Base-by-base conservation (phyloP, 2,329 filamentous ascomycete genomes). In the Aulographum hederae region DNA sequence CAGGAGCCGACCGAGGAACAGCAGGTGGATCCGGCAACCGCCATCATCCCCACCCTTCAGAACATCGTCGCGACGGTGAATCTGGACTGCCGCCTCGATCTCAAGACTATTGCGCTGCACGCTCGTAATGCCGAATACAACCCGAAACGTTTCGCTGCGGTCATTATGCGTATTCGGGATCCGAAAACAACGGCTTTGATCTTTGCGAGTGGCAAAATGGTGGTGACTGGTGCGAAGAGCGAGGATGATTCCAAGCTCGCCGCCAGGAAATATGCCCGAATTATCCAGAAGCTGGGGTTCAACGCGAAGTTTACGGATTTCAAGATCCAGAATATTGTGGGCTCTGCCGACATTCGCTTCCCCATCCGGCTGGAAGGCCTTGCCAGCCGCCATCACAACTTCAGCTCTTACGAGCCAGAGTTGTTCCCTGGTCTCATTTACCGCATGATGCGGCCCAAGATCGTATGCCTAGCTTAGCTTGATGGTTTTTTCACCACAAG, bases 381-480 rank as follows among this genome's bases (percentile, higher is more conserved):
- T 52, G 89, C 89, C 12, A 89, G 78, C 44, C 82, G 85, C 60
- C 89, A 98, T 69, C 86, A 95, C 67, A 93, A 93, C 63, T 98
- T 95, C 73, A 91, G 81, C 60, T 94, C 85, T 35, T 98, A 98
- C 58, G 89, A 98, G 58, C 89, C 89, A 43, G 89, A 98, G 54
- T 58, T 98, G 55, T 98, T 95, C 70, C 89, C 89, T 49, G 89
- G 89, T 73, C 75, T 98, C 32, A 98, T 98, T 61, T 98, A 98
- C 62, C 84, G 89, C 55, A 98, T 98, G 89, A 94, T 95, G 67
- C 95, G 95, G 67, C 89, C 89, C 14, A 95, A 95, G 73, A 93
- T 95, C 44, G 86, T n/a, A n/a, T n/a, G n/a, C n/a, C n/a, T n/a
- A n/a, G n/a, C n/a, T n/a, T n/a, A n/a, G n/a, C n/a, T n/a, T n/a